Base-by-base conservation (phyloP, 305 asterid genomes). In the Plantago rigida region DNA sequence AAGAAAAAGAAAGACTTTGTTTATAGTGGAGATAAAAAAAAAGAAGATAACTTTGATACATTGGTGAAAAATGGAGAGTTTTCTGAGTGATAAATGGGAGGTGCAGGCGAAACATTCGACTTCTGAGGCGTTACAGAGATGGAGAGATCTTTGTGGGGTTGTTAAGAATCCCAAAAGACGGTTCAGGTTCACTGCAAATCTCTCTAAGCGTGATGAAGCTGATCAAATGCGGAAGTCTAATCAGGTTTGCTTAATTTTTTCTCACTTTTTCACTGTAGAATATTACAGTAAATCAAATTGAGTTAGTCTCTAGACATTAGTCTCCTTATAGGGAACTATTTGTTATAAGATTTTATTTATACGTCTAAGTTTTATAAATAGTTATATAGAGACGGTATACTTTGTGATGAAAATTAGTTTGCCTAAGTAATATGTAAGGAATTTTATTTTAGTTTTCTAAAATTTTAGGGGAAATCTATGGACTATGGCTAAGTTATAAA, bases 91-190 rank as follows among this genome's bases (percentile, higher is more conserved):
- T 56, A 84, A 85, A 52, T 91, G 97, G 82, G 94, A 83, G 12
- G 82, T 91, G 55, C 72, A 81, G 80, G 65, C 88, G 14, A 91
- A 91, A 81, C 82, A 91, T 69, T 73, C 94, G 15, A 60, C 94
- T 66, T 80, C 77, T 47, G 97, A 91, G 76, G 82, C 68, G 56
- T 59, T 91, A 73, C 84, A 79, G 79, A 71, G 82, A 65, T 87
- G 97, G 97, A 61, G 97, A 74, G 79, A 74, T 50, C 88, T 91
- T 1, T 85, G 95, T 70, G 94, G 95, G 13, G 86, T 91, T 4
- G 97, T 91, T 31, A 91, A 87, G 88, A 91, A 91, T 45, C 95
- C 85, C 5, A 91, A 82, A 56, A 77, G 97, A 5, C 77, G 97
- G 36, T 91, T 91, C 77, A 77, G 97, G 41, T 87, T 85, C 84